Evolutionary conservation across 495 filamentous ascomycete species (phyloP).

Genomic region (Podospora bellae-mahoneyi): DNA sequence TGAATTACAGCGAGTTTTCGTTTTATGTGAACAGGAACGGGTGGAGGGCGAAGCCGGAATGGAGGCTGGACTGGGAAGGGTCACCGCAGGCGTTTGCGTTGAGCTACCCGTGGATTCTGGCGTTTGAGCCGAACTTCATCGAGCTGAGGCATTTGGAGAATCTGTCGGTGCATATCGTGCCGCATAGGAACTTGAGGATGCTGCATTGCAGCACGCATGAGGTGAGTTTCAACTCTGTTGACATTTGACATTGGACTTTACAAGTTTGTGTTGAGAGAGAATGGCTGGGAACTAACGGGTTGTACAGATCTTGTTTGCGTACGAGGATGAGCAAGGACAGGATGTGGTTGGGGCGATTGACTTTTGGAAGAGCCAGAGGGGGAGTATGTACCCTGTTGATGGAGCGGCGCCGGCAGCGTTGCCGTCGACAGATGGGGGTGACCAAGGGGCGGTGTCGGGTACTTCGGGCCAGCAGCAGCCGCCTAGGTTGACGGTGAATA

Average conservation of each 20-base stretch:
- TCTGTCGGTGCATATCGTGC: conserved; percentile 88
- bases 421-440: neutral
- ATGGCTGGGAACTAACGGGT: neutral
- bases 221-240: conserved; percentile 52
- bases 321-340: conserved; percentile 92
- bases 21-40: conserved; percentile 99
- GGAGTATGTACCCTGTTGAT: conserved; percentile 29
- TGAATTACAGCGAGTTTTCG: conserved; percentile 97
- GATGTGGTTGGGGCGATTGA: conserved; percentile 94
- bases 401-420: neutral
- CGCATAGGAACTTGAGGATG: conserved; percentile 93
- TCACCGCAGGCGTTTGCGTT: conserved; percentile 86
- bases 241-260: neutral
- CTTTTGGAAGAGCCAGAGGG: conserved; percentile 76
- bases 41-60: conserved; percentile 92
- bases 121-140: conserved; percentile 98
- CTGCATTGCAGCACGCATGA: conserved; percentile 93
- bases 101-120: conserved; percentile 91
- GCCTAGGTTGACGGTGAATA: conserved; percentile 7
- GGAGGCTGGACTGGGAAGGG: conserved; percentile 97
- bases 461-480: neutral
- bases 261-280: neutral
- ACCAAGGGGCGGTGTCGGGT: neutral
- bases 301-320: conserved; percentile 83
- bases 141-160: conserved; percentile 95